Evolutionary conservation across 306 rosid genomes (phyloP), one percentile per base, ranked within the genome.

Genomic region (Cucumis hystrix): DNA sequence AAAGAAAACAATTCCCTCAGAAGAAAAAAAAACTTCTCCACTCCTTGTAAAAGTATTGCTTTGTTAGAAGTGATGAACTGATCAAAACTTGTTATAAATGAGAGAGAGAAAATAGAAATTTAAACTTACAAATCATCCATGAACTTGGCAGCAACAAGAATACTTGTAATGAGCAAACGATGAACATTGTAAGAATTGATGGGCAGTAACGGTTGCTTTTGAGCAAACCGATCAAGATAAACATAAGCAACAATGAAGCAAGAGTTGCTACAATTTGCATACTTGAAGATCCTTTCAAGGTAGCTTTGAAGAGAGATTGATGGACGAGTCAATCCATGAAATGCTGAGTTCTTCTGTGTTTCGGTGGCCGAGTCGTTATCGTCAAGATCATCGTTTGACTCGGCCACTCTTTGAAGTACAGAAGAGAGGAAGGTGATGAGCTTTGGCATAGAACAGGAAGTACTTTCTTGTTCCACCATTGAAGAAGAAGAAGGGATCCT

Each of bases 171-270:
- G 57, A 95, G 90, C 67, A 95, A 82, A 41, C 97, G 89, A 69
- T 95, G 99, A 21, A 92, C 97, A 77, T 89, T 92, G 83, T 83
- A 84, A 47, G 97, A 90, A 71, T 89, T 92, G 87, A 95, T 85
- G 0, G 97, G 96, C 85, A 92, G 81, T 6, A 89, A 80, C n/a
- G 96, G 90, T 56, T 92, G 99, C 51, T 76, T 89, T 65, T 92
- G 97, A 41, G 89, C 84, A 86, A 95, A 95, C 4, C 97, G 97
- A 63, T 95, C 97, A 4, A 95, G 91, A 78, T 95, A 90, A 51
- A 95, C 97, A 45, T 92, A 92, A n/a, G 99, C 97, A 40, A 92
- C 97, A 51, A 95, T 79, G 88, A 88, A 90, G 79, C 99, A 95
- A 6, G 93, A 92, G 0, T 90, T 90, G 80, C 99, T 95, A 25